Base-by-base conservation (phyloP, 2,329 filamentous ascomycete genomes). In the Cladobotryum protrusum region DNA sequence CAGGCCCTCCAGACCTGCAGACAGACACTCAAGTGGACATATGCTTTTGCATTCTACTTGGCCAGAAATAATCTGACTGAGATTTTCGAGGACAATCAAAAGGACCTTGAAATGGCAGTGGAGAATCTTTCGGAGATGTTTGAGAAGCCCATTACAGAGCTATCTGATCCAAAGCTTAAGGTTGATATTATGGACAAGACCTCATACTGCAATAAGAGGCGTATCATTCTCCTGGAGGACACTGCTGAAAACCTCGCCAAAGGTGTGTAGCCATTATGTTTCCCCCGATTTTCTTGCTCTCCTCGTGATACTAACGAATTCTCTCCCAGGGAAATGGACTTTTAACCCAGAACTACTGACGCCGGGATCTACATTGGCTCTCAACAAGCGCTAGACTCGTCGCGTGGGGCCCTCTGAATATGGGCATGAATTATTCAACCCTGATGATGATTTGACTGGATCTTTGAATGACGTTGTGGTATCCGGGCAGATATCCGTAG, bases 161-260 rank as follows among this genome's bases (percentile, higher is more conserved):
- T 99, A 15, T 81, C 89, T 4, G 82, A 86, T 42, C 67, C 89
- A n/a, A 96, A 96, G 68, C 76, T 96, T 52, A 97, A 96, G 73
- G 89, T 96, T 6, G 92, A 96, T 57, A 99, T 99, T 63, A 88
- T 99, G 83, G 92, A 99, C 69, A 97, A 96, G 78, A 99, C 92
- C 4, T 82, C 90, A 0, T 99, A 99, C 67, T 99, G 95, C 73
- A 96, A 88, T 68, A 92, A 93, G 69, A 81, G 93, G 48, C 81
- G 93, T 41, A 78, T 96, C 19, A 96, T 97, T 56, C 68, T 99
- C 9, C 76, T 99, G 17, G 89, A 90, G 49, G 89, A 96, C 61
- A 97, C 93, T 2, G 93, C 93, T 1, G 87, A 96, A 57, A 96
- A 95, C 60, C 73, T 99, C 47, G 90, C 87, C 59, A 84, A 88